Percentiles rank a stretch among this genome's conserved stretches.
These are phyloP conservation scores for Candida vaughaniae DNA, from an alignment of 805 yeast species.

Conservation along the genomic window DNA sequence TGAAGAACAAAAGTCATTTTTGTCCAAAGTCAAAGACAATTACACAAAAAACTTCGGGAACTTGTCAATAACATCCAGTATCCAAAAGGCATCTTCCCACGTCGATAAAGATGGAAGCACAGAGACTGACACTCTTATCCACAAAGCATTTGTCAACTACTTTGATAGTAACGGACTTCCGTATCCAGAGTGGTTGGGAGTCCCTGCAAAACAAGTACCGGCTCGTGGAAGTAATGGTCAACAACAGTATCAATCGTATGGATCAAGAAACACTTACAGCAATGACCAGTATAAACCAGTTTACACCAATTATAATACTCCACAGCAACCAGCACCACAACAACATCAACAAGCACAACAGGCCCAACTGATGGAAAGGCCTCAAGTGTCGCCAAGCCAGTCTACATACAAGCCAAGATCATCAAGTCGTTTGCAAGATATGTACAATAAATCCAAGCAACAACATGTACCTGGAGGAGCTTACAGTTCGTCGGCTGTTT, in stretches of 20 bases:
- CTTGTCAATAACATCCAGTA: conserved; percentile 27
- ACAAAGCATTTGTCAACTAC: conserved; percentile 42
- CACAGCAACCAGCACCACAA: conserved; percentile 9
- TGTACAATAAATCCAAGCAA: conserved; percentile 41
- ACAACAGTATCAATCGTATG: conserved; percentile 2
- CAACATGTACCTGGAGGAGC: conserved; percentile 36
- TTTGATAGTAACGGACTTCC: conserved; percentile 29
- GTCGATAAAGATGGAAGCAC: conserved; percentile 39
- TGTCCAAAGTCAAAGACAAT: conserved; percentile 36
- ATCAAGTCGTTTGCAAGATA: conserved; percentile 35
- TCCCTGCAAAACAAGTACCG: conserved; percentile 5
- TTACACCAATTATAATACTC: conserved; percentile 18
- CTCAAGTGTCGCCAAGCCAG: conserved; percentile 2
- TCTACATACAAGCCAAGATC: conserved; percentile 29
- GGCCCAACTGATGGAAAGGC: not conserved
- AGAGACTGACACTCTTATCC: conserved; percentile 41
- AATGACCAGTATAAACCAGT: conserved; percentile 26
- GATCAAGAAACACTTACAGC: conserved; percentile 2
- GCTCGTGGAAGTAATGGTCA: not conserved
- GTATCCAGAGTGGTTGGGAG: conserved; percentile 48
- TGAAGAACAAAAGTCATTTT: conserved; percentile 21
- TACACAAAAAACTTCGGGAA: conserved; percentile 38
- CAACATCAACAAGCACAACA: conserved; percentile 5
- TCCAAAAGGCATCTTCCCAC: conserved; percentile 16
- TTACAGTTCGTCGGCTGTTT: conserved; percentile 16